Conservation (phyloP, 129 eudicot species). For the Silybum marianum region DNA sequence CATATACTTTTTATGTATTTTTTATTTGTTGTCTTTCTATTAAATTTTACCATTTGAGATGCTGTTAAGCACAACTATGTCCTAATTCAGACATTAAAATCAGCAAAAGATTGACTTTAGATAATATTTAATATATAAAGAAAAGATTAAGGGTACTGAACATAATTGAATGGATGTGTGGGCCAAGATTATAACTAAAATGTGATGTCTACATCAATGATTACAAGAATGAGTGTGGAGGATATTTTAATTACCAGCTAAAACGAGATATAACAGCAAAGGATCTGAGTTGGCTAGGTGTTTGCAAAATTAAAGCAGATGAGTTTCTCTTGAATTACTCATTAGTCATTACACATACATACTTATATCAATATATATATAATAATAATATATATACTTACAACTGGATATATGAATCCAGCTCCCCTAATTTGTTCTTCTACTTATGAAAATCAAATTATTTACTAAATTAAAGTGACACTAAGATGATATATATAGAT, state of each 20-base stretch:
- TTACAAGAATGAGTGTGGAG: conserved; percentile 5
- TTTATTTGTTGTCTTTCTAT: too few relatives aligned
- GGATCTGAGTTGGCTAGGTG: conserved; percentile 11
- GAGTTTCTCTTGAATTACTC: background rate
- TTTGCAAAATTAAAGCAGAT: background rate
- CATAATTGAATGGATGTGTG: background rate
- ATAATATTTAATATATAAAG: too few relatives aligned
- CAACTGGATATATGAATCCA: too few relatives aligned
- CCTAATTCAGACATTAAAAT: background rate
- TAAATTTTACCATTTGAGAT: too few relatives aligned
- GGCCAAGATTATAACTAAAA: conserved; percentile 7
- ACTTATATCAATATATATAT: background rate
- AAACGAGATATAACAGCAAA: background rate
- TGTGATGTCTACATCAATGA: conserved; percentile 15
- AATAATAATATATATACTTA: too few relatives aligned
- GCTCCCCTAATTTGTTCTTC: too few relatives aligned
- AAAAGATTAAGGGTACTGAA: background rate
- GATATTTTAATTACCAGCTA: background rate
- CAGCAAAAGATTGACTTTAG: too few relatives aligned
- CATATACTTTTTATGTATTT: too few relatives aligned
- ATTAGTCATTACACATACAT: background rate
- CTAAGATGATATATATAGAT: background rate
- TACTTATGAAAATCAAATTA: too few relatives aligned
- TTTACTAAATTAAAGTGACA: too few relatives aligned
- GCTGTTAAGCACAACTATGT: too few relatives aligned